These are phyloP conservation scores for Ogataea trehalophila DNA, from an alignment of 805 yeast species.

Conservation along the genomic window DNA sequence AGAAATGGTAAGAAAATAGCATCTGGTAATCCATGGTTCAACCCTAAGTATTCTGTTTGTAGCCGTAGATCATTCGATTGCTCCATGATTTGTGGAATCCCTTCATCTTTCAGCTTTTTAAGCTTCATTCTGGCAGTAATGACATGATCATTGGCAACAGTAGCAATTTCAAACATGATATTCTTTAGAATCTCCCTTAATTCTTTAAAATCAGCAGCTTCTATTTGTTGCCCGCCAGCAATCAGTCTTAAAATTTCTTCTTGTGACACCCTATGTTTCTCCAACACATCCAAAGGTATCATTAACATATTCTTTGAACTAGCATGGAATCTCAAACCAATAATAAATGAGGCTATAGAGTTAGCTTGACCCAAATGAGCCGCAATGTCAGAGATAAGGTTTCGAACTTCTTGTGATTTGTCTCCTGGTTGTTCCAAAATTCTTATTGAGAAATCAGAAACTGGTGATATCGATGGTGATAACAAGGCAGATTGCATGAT, in stretches of 20 bases:
- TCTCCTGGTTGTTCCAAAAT: slow-evolving; percentile 42
- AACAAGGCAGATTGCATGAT: slow-evolving; percentile 53
- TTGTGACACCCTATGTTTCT: slow-evolving; percentile 51
- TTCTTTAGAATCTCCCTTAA: slow-evolving; percentile 39
- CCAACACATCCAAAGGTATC: slow-evolving; percentile 60
- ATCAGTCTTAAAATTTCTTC: slow-evolving; percentile 50
- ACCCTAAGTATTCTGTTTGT: slow-evolving; percentile 20
- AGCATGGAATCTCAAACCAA: slow-evolving; percentile 58
- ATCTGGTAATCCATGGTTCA: slow-evolving; percentile 53
- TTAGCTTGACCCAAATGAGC: slow-evolving; percentile 85
- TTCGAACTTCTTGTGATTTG: slow-evolving; percentile 26
- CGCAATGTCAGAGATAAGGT: slow-evolving; percentile 49
- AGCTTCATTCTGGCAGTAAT: slow-evolving; percentile 61
- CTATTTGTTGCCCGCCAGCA: slow-evolving; percentile 34
- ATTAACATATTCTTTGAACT: slow-evolving; percentile 44
- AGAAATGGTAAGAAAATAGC: slow-evolving; percentile 63
- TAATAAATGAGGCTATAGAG: slow-evolving; percentile 59
- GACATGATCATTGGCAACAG: slow-evolving; percentile 75
- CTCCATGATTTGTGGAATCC: slow-evolving; percentile 31
- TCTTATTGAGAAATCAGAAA: slow-evolving; percentile 34
- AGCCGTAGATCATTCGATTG: slow-evolving; percentile 12
- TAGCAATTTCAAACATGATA: slow-evolving; percentile 64
- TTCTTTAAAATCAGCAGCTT: not conserved
- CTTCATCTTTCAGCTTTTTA: slow-evolving; percentile 32
- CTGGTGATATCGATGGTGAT: slow-evolving; percentile 55